Conservation (phyloP, 768 basidiomycete genomes). For the Boletus rufocinnamomeus region DNA sequence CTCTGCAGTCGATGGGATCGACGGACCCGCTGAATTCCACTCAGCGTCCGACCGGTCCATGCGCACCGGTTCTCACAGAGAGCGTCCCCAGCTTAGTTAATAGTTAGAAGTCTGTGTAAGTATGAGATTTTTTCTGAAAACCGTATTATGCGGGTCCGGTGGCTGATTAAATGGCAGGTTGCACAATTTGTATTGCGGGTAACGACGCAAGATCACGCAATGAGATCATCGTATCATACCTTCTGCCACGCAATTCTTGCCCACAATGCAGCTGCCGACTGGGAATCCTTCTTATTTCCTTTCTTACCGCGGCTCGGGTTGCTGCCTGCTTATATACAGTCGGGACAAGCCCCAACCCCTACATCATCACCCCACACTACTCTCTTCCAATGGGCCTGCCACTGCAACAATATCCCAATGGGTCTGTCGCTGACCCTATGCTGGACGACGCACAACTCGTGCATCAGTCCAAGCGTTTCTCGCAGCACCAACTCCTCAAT, state of each 20-base stretch:
- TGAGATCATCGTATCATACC: constrained; percentile 22
- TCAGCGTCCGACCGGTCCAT: not conserved
- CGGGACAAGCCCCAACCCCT: not conserved
- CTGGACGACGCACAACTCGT: constrained; percentile 2
- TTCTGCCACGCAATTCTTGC: constrained; percentile 4
- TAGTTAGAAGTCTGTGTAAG: not conserved
- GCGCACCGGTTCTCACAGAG: not conserved
- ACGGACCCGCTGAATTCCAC: not conserved
- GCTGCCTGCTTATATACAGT: constrained; percentile 12
- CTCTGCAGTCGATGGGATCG: constrained; percentile 2
- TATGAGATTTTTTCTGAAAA: not conserved
- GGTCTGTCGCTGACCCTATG: not conserved
- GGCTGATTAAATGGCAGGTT: constrained; percentile 4
- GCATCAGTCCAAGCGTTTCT: not conserved
- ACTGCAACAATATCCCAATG: constrained; percentile 2
- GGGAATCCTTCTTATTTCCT: not conserved
- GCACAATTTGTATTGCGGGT: not conserved
- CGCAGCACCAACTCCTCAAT: not conserved
- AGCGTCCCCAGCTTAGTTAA: not conserved
- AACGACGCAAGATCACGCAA: constrained; percentile 38
- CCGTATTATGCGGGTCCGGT: not conserved
- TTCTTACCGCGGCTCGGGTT: not conserved
- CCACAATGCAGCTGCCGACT: not conserved
- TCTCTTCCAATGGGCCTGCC: constrained; percentile 22
- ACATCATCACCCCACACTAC: not conserved